Conservation (phyloP, 2,329 filamentous ascomycete species). For the Fusarium coicis region DNA sequence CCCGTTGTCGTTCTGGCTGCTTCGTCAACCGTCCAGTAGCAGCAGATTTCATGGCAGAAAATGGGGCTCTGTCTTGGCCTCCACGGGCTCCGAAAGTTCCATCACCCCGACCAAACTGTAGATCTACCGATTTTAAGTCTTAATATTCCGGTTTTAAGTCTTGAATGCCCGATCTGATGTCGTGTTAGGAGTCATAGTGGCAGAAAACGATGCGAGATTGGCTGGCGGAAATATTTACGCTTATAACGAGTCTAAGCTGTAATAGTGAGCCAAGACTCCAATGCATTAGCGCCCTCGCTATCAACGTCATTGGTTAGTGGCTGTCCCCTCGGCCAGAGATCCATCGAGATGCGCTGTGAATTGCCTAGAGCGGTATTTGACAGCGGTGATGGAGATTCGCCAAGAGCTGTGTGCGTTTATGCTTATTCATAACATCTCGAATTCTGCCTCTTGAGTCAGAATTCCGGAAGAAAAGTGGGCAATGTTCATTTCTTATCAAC, state of each 20-base stretch:
- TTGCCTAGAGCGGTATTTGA: conserved; percentile 12
- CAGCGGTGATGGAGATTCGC: neutral
- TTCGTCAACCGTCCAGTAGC: neutral
- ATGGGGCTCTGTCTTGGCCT: neutral
- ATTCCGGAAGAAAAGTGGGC: neutral
- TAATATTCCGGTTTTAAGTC: conserved; percentile 1
- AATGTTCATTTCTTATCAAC: neutral
- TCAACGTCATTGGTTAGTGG: neutral
- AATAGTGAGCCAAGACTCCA: conserved; percentile 13
- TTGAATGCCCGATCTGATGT: neutral
- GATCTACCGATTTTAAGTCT: neutral
- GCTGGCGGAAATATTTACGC: neutral
- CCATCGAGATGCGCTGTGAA: neutral
- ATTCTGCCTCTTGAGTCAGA: neutral
- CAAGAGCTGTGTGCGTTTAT: neutral
- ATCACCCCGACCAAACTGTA: neutral
- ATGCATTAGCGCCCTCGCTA: neutral
- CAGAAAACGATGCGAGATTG: neutral
- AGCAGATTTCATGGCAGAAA: neutral
- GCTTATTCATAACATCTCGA: neutral
- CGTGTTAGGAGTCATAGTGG: neutral
- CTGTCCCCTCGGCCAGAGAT: neutral
- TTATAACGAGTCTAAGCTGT: neutral
- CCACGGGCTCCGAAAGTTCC: conserved; percentile 4
- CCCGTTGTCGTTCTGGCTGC: neutral